Evolutionary conservation across 805 yeast species (phyloP).

Genomic region (Wickerhamiella cacticola): DNA sequence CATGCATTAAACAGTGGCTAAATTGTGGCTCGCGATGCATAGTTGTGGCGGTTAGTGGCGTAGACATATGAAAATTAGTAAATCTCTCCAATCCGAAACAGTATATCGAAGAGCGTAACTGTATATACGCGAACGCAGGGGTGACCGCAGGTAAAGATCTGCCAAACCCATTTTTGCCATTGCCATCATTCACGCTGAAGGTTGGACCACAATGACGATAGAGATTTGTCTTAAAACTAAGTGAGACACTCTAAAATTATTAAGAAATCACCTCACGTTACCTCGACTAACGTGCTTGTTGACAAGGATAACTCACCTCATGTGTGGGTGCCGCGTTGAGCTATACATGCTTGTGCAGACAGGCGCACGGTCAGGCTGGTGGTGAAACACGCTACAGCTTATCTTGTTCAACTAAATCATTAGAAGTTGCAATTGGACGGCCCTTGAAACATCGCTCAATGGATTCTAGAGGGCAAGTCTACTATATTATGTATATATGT

Average conservation of each 20-base stretch:
- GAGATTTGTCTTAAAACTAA: neutral
- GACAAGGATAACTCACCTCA: neutral
- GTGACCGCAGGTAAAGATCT: neutral
- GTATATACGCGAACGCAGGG: neutral
- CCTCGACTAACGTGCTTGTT: neutral
- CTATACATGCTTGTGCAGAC: neutral
- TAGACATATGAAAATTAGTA: too few species aligned
- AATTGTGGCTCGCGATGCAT: neutral
- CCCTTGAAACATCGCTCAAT: too few species aligned
- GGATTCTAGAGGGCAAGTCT: too few species aligned
- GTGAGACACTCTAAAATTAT: neutral
- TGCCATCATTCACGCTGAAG: neutral
- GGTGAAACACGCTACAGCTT: too few species aligned
- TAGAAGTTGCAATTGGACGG: too few species aligned
- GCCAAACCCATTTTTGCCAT: neutral
- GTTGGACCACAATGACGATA: neutral
- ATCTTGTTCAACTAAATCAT: too few species aligned
- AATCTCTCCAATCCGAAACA: neutral
- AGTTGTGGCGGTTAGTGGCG: neutral
- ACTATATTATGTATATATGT: too few species aligned
- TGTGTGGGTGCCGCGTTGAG: slow-evolving; percentile 1
- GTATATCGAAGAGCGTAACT: too few species aligned
- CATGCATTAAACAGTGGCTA: too few species aligned
- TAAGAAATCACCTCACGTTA: neutral
- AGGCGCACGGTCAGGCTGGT: too few species aligned